These are phyloP conservation scores for Penicillium bovifimosum DNA, from an alignment of 495 filamentous ascomycete genomes.

Conservation along the genomic window DNA sequence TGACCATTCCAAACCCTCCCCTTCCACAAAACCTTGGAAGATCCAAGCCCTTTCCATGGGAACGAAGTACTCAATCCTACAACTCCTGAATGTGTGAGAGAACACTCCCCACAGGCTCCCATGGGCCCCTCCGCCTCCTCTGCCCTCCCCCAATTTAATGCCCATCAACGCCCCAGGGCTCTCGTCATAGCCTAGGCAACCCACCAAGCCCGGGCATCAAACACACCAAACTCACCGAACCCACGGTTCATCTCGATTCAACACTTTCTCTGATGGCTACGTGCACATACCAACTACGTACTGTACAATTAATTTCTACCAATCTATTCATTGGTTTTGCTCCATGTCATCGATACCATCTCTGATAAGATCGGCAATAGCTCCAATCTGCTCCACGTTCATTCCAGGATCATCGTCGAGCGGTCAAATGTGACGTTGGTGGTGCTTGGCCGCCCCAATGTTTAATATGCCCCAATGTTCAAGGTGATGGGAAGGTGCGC, in stretches of 20 bases:
- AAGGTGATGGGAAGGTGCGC: neutral
- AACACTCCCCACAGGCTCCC: too few relatives aligned
- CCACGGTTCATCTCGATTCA: neutral
- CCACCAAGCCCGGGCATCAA: too few relatives aligned
- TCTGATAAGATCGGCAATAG: neutral
- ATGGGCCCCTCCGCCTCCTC: too few relatives aligned
- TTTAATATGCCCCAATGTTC: neutral
- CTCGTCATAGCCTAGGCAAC: too few relatives aligned
- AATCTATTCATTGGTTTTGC: neutral
- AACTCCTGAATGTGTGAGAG: too few relatives aligned
- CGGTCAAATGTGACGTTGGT: neutral
- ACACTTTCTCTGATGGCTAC: too few relatives aligned
- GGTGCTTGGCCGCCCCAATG: neutral
- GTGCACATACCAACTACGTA: too few relatives aligned
- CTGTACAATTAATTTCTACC: neutral
- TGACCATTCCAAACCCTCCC: neutral
- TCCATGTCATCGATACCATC: neutral
- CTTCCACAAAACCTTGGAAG: too few relatives aligned
- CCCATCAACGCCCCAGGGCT: too few relatives aligned
- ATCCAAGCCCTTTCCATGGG: neutral
- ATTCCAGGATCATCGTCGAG: neutral
- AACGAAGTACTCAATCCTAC: neutral
- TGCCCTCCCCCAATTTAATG: too few relatives aligned
- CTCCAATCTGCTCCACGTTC: neutral
- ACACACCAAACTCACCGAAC: too few relatives aligned